Conservation (phyloP, 2,329 filamentous ascomycete species). For the Helminthosporium solani region DNA sequence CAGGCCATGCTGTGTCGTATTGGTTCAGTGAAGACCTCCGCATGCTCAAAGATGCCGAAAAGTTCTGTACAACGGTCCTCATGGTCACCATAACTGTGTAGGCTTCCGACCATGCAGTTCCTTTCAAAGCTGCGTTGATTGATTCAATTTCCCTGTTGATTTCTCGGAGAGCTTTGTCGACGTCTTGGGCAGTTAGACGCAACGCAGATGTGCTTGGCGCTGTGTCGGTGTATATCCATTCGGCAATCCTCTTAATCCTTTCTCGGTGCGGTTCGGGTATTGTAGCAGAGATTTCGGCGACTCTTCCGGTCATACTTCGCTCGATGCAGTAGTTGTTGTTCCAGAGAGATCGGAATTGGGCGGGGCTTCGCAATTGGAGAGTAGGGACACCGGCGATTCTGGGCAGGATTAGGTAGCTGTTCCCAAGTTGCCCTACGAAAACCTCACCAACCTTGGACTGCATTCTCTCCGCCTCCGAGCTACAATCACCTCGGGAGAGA, state of each 20-base stretch:
- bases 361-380: too few relatives aligned
- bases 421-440: too few relatives aligned
- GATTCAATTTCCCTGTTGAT: constrained; percentile 11
- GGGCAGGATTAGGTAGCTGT: too few relatives aligned
- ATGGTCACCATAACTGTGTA: constrained; percentile 11
- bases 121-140: constrained; percentile 8
- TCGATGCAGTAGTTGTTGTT: background rate
- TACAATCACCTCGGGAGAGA: background rate
- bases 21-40: constrained; percentile 11
- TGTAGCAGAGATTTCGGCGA: constrained; percentile 6
- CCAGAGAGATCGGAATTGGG: background rate
- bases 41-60: constrained; percentile 8
- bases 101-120: constrained; percentile 10
- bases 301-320: constrained; percentile 10
- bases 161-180: constrained; percentile 7
- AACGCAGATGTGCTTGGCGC: background rate
- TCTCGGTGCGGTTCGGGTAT: constrained; percentile 10
- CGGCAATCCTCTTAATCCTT: constrained; percentile 6
- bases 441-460: background rate
- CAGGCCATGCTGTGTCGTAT: constrained; percentile 13
- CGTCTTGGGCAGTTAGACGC: constrained; percentile 8
- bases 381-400: too few relatives aligned
- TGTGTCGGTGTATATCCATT: constrained; percentile 9
- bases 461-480: background rate
- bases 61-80: constrained; percentile 12